Percentiles rank a stretch among this genome's conserved stretches.
Evolutionary conservation across 2,329 filamentous ascomycete genomes (phyloP).

Genomic region (Pseudopyricularia cyperi): DNA sequence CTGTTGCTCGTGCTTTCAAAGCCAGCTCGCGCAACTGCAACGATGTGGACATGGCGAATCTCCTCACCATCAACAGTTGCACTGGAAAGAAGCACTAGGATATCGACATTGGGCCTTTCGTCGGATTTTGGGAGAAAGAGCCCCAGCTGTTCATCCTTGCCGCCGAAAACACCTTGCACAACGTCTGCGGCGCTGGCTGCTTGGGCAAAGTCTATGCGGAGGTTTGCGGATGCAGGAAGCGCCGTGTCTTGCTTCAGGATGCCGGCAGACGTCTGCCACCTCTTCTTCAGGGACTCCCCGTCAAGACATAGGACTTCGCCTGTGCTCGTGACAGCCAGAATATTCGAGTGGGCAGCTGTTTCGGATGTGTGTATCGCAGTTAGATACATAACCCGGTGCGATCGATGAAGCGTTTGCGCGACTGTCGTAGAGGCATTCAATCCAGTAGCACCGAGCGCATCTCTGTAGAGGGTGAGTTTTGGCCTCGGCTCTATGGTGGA

Average conservation of each 20-base stretch:
- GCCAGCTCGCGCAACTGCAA: conserved; percentile 12
- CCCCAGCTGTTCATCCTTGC: conserved; percentile 36
- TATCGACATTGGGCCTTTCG: conserved; percentile 33
- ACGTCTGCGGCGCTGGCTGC: conserved; percentile 33
- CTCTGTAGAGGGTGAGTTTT: conserved; percentile 47
- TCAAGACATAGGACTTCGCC: conserved; percentile 50
- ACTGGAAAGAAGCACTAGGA: conserved; percentile 38
- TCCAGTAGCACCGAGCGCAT: conserved; percentile 36
- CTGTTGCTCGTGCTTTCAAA: conserved; percentile 2
- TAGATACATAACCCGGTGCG: conserved; percentile 28
- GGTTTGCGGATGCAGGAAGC: conserved; percentile 9
- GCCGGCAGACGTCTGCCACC: conserved; percentile 31
- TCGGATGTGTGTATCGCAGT: conserved; percentile 15
- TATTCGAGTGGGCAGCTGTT: conserved; percentile 16
- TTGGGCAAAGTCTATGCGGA: conserved; percentile 36
- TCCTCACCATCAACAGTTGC: conserved; percentile 13
- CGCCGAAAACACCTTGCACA: conserved; percentile 40
- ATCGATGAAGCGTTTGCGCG: conserved; percentile 27
- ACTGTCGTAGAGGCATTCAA: conserved; percentile 37
- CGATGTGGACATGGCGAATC: conserved; percentile 19
- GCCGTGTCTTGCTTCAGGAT: conserved; percentile 27
- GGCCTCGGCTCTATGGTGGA: conserved; percentile 36
- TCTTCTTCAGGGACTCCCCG: conserved; percentile 35
- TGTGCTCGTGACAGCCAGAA: conserved; percentile 46
- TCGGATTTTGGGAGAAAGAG: conserved; percentile 35